phyloP scores from a whole-genome alignment of 148 eudicot genomes.

The Chenopodium formosanum region DNA sequence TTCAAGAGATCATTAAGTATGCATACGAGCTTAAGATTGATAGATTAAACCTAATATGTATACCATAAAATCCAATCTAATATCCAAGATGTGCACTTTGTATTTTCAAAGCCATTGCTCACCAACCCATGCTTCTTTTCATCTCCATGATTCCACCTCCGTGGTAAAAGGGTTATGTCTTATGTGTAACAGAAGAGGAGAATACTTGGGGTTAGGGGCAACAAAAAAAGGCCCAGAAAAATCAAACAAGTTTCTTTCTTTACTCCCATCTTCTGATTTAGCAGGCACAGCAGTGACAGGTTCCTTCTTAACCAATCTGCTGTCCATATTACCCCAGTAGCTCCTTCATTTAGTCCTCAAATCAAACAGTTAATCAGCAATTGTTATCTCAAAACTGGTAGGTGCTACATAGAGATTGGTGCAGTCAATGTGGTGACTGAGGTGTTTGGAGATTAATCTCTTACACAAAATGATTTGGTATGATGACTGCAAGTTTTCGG shows the following conservation, averaged over 20 bases:
- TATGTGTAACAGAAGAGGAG: neutral
- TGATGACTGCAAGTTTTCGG: neutral
- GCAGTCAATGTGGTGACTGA: neutral
- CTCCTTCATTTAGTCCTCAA: neutral
- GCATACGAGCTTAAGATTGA: neutral
- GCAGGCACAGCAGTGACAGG: neutral
- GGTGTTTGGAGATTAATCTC: neutral
- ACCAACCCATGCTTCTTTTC: neutral
- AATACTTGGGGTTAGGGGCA: neutral
- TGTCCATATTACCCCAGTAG: neutral
- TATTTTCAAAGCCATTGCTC: neutral
- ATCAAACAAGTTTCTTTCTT: neutral
- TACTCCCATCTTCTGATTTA: neutral
- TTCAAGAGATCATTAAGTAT: neutral
- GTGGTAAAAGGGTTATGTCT: neutral
- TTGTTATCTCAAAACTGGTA: neutral
- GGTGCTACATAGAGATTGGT: neutral
- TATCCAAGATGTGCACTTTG: neutral
- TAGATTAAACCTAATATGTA: neutral
- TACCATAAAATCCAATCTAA: neutral
- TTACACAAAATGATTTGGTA: neutral
- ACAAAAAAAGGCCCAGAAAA: neutral
- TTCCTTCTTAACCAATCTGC: neutral
- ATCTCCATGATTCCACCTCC: neutral
- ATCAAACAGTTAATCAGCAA: neutral